These are phyloP conservation scores for Triangularia verruculosa DNA, from an alignment of 2,329 filamentous ascomycete genomes.

Conservation along the genomic window DNA sequence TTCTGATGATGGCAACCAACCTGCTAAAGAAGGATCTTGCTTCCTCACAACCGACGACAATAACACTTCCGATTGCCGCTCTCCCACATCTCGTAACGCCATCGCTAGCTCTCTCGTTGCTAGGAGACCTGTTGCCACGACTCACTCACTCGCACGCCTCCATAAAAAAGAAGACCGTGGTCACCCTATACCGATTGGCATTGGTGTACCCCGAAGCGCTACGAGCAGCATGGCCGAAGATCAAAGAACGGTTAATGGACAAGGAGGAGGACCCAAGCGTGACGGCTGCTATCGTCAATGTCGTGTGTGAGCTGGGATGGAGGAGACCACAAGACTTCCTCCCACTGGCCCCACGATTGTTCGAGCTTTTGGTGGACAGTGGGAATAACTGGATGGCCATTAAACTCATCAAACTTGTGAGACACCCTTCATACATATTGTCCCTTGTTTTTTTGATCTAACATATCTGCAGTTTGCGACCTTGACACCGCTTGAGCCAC, in stretches of 20 bases:
- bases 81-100: conserved; percentile 95
- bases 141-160: conserved; percentile 80
- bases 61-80: conserved; percentile 81
- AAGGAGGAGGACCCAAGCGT: conserved; percentile 87
- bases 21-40: conserved; percentile 91
- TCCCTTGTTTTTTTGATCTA: conserved; percentile 17
- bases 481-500: conserved; percentile 85
- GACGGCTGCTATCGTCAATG: conserved; percentile 93
- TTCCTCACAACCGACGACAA: conserved; percentile 68
- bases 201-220: conserved; percentile 96
- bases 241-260: conserved; percentile 91
- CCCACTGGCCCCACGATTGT: conserved; percentile 83
- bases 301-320: conserved; percentile 94
- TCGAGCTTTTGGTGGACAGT: conserved; percentile 86
- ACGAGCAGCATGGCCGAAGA: conserved; percentile 91
- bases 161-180: conserved; percentile 92
- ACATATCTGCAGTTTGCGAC: conserved; percentile 72
- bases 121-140: conserved; percentile 81
- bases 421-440: no score
- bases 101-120: conserved; percentile 83
- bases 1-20: conserved; percentile 96
- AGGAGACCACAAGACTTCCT: conserved; percentile 90
- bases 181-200: conserved; percentile 88
- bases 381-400: conserved; percentile 99
- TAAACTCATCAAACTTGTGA: conserved; percentile 92